Base-by-base conservation (phyloP, 768 basidiomycete species). In the Boletus reticulatus region DNA sequence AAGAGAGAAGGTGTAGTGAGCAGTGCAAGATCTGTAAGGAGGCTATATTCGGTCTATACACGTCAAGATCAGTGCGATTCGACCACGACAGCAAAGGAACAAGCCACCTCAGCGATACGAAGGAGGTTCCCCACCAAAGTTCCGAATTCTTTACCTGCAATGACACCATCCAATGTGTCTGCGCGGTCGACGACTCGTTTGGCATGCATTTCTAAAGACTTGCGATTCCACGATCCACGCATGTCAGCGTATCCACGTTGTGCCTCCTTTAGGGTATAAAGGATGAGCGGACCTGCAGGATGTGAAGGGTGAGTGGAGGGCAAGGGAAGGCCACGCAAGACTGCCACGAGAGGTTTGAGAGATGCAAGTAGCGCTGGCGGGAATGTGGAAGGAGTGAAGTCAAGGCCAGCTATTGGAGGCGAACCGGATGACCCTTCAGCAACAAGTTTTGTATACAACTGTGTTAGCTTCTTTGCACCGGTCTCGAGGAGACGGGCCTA, bases 171-270 rank as follows among this genome's bases (percentile, higher is more conserved):
- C 9, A 84, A 75, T 0, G 80, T 86, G 54, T 90, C 88, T 1
- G 87, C 84, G 13, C 88, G 74, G 34, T 89, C 88, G 1, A 91
- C 74, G 10, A 87, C 75, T 10, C 88, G 76, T 61, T 85, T 86
- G 3, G 82, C 88, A 60, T 85, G 84, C 8, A 76, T 76, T 63
- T 93, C 92, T 20, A 92, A 68, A 50, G 89, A 88, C 63, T 87
- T 90, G 57, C 80, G 80, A 41, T 77, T 79, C 92, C 92, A 93
- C 13, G 75, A 78, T 12, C 90, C 89, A 27, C 92, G 81, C 89
- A 93, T 93, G 60, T 92, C 90, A 0, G 89, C 91, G 58, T 89
- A 92, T 1, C 91, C 91, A 52, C 79, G 78, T 70, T 91, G 89
- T 7, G 89, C 89, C 19, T 93, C 91, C 63, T 78, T 83, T 9